These are phyloP conservation scores for Magnusiomyces tetraspermus DNA, from an alignment of 1,139 yeast genomes.

Conservation along the genomic window DNA sequence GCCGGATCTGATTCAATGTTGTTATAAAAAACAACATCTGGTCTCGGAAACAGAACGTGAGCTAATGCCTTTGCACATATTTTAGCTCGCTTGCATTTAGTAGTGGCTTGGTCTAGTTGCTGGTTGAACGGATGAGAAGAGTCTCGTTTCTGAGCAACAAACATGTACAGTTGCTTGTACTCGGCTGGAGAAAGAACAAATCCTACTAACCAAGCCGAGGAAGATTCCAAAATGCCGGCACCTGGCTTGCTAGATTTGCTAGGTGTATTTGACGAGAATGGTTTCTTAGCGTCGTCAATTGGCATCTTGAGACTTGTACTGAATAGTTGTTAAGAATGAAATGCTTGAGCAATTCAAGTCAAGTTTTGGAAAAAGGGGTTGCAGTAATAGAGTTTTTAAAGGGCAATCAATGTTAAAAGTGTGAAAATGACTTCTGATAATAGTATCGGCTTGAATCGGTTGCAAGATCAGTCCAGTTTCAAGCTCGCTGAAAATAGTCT, in stretches of 20 bases:
- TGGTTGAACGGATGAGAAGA: not conserved
- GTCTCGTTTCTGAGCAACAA: not conserved
- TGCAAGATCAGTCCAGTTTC: too few species aligned
- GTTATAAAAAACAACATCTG: not conserved
- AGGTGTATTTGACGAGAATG: not conserved
- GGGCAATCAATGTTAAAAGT: too few species aligned
- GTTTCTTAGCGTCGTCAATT: not conserved
- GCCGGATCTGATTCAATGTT: not conserved
- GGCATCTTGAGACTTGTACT: not conserved
- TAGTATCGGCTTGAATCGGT: too few species aligned
- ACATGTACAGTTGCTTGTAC: not conserved
- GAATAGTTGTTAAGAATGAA: not conserved
- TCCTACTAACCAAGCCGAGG: conserved; percentile 5
- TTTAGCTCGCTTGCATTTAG: not conserved
- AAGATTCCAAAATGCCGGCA: conserved; percentile 3
- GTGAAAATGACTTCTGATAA: too few species aligned
- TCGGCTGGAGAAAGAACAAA: conserved; percentile 3
- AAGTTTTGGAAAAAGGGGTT: too few species aligned
- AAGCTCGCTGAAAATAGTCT: too few species aligned
- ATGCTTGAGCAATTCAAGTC: too few species aligned
- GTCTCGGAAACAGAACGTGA: conserved; percentile 2
- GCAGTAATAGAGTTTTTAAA: too few species aligned
- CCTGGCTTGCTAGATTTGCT: not conserved
- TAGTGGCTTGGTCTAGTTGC: not conserved
- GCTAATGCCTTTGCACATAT: conserved; percentile 2